Percentiles rank a stretch among this genome's conserved stretches.
Conservation (phyloP, 208 protist genomes). For the Wallacemonas collosoma region DNA sequence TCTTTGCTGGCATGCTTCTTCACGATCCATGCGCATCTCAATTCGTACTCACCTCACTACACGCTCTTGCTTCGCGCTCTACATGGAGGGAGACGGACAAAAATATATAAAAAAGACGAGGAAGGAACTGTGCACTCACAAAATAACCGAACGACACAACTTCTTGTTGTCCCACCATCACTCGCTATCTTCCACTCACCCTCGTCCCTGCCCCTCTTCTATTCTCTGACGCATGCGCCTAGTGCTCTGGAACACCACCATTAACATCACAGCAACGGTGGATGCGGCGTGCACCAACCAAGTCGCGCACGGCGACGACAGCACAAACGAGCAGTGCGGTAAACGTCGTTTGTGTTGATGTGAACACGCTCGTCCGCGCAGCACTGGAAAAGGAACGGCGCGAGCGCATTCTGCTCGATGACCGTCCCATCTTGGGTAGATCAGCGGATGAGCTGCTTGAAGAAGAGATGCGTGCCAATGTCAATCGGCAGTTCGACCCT, state of each 20-base stretch:
- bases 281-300: background rate
- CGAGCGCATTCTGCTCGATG: conserved; percentile 1
- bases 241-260: too few relatives aligned
- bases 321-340: conserved; percentile 12
- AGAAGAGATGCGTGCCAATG: conserved; percentile 7
- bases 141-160: too few relatives aligned
- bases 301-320: background rate
- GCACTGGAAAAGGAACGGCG: conserved; percentile 18
- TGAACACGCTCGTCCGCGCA: conserved; percentile 46
- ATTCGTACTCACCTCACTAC: too few relatives aligned
- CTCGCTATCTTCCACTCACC: background rate
- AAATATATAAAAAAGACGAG: too few relatives aligned
- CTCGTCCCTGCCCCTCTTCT: background rate
- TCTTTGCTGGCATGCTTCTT: too few relatives aligned
- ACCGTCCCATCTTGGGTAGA: conserved; percentile 1
- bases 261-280: too few relatives aligned
- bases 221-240: background rate
- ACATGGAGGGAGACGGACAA: too few relatives aligned
- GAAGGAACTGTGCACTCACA: too few relatives aligned
- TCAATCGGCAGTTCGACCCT: background rate
- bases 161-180: too few relatives aligned
- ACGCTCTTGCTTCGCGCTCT: background rate
- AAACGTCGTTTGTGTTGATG: conserved; percentile 56
- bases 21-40: too few relatives aligned
- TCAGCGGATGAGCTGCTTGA: conserved; percentile 4